Conservation (phyloP, 441 rosid genomes). For the Populus hybrid region DNA sequence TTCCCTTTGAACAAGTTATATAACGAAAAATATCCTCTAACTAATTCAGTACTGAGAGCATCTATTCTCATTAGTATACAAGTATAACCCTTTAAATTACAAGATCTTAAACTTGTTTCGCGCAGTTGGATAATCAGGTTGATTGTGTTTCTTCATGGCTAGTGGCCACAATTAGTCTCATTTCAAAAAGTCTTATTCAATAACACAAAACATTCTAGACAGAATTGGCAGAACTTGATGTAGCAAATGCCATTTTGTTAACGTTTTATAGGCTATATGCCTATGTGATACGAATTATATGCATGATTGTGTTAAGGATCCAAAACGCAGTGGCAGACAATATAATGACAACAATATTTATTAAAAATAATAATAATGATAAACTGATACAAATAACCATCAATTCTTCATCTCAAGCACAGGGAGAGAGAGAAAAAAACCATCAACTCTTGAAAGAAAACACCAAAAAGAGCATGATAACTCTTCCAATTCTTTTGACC, state of each 20-base stretch:
- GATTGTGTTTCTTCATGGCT: not conserved
- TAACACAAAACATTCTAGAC: not conserved
- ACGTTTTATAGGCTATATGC: not conserved
- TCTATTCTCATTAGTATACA: not conserved
- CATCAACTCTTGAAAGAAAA: not conserved
- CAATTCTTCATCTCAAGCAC: not conserved
- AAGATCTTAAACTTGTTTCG: not conserved
- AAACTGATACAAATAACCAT: not conserved
- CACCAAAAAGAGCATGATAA: constrained; percentile 1
- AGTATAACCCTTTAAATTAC: not conserved
- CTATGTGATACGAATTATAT: not conserved
- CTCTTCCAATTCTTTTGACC: constrained; percentile 5
- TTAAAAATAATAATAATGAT: not conserved
- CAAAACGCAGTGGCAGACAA: not conserved
- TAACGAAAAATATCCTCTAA: too few relatives aligned
- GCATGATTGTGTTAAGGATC: not conserved
- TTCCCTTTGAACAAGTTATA: too few relatives aligned
- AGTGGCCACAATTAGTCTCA: not conserved
- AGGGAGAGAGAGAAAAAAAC: not conserved
- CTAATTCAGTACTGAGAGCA: too few relatives aligned
- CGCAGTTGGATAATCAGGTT: not conserved
- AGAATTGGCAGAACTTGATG: not conserved
- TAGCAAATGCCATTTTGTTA: not conserved
- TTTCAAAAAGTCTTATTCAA: not conserved
- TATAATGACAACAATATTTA: not conserved